Evolutionary conservation across 2,329 filamentous ascomycete genomes (phyloP).

Genomic region (Fusarium sp.): DNA sequence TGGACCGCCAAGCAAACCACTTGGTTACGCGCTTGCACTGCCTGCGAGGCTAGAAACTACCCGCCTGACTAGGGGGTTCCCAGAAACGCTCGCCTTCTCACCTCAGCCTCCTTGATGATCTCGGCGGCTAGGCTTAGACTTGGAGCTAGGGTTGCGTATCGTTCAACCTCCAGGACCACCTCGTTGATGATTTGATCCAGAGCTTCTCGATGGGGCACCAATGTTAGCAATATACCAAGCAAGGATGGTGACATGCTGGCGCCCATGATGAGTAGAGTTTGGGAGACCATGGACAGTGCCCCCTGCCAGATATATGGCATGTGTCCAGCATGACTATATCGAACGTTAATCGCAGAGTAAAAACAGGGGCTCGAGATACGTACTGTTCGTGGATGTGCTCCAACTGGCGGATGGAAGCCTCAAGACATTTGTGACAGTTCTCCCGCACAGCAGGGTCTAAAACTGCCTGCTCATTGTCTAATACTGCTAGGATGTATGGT

Average conservation of each 20-base stretch:
- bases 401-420: slow-evolving; percentile 82
- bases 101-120: slow-evolving; percentile 83
- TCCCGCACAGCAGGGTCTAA: slow-evolving; percentile 79
- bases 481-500: slow-evolving; percentile 82
- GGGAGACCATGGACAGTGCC: slow-evolving; percentile 83
- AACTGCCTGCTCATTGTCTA: slow-evolving; percentile 80
- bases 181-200: slow-evolving; percentile 83
- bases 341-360: slow-evolving; percentile 20
- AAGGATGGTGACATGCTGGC: slow-evolving; percentile 83
- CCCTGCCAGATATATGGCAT: slow-evolving; percentile 90
- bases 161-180: slow-evolving; percentile 80
- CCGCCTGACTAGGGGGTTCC: slow-evolving; percentile 52
- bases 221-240: slow-evolving; percentile 69
- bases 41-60: background rate
- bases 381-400: slow-evolving; percentile 83
- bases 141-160: slow-evolving; percentile 79
- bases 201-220: slow-evolving; percentile 68
- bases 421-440: slow-evolving; percentile 83
- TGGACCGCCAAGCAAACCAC: background rate
- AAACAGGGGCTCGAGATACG: slow-evolving; percentile 48
- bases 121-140: slow-evolving; percentile 82
- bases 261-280: slow-evolving; percentile 85
- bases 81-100: slow-evolving; percentile 74
- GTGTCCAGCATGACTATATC: slow-evolving; percentile 77
- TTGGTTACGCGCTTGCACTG: background rate